Evolutionary conservation across 441 rosid genomes (phyloP), one percentile per base, ranked within the genome.

Genomic region (Erodium chrysanthum): DNA sequence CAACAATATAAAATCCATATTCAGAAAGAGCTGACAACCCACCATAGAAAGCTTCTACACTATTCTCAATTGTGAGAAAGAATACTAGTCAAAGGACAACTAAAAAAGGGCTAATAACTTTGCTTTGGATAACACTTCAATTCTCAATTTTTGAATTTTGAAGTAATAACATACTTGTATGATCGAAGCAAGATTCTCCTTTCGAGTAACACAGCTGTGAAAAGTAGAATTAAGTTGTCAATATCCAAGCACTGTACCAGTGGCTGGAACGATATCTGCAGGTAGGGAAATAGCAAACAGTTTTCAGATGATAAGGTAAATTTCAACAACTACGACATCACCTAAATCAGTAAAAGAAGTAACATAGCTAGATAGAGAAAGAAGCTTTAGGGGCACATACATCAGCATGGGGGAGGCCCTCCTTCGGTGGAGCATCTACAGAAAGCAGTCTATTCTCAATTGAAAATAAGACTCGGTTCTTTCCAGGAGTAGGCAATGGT

Each of bases 191-290:
- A 83, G 77, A 92, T 78, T 77, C 97, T 85, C 83, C 97, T 82
- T 77, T 95, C 97, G 72, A 91, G 88, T 79, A 95, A 78, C 61
- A 95, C 99, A 40, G 96, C 86, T 44, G 95, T 90, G 72, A 91
- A 91, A 70, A 91, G 86, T 81, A 79, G 82, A 77, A 87, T 88
- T 72, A 95, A 80, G 82, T 95, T 95, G 88, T 95, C 92, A 62
- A 88, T 91, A 82, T 91, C 96, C 87, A 95, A 81, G 82, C 96
- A 91, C 64, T 92, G 97, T 66, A 95, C 85, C 69, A 95, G 87
- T 25, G 97, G 99, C 78, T 90, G 96, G 83, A 95, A 93, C 33
- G 97, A 88, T 74, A 95, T 85, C 97, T 91, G 89, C 91, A 94
- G 67, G 67, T 64, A 62, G 46, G 18, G 54, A 78, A 77, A 70